Conservation (phyloP, 805 yeast species). For the Metschnikowia cerradonensis region DNA sequence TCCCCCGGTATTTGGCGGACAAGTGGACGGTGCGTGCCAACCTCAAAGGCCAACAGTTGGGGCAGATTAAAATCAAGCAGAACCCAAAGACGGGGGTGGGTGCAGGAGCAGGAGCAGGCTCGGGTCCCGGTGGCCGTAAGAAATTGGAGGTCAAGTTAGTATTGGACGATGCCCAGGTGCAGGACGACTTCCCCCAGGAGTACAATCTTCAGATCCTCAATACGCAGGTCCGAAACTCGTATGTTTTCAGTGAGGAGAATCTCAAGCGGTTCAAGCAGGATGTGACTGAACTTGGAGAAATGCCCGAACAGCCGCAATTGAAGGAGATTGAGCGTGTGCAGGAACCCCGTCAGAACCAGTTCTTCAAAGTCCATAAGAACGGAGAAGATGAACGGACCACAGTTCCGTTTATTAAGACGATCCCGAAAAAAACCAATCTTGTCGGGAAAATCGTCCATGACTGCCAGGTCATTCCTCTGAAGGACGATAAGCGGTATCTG, state of each 20-base stretch:
- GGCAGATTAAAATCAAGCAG: slow-evolving; percentile 73
- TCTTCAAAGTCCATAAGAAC: slow-evolving; percentile 31
- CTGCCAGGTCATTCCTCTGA: slow-evolving; percentile 80
- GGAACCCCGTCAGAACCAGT: slow-evolving; percentile 17
- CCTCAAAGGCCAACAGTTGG: slow-evolving; percentile 70
- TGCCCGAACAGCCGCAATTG: slow-evolving; percentile 51
- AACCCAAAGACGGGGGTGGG: slow-evolving; percentile 11
- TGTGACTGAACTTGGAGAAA: slow-evolving; percentile 46
- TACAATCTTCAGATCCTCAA: slow-evolving; percentile 78
- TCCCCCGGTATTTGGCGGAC: slow-evolving; percentile 83
- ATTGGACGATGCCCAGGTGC: slow-evolving; percentile 38
- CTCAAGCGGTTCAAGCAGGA: slow-evolving; percentile 29
- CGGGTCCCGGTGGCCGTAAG: slow-evolving; percentile 7
- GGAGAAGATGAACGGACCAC: slow-evolving; percentile 34
- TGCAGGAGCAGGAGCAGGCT: too few relatives aligned
- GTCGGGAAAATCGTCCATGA: slow-evolving; percentile 90
- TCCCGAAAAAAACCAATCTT: slow-evolving; percentile 82
- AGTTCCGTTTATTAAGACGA: slow-evolving; percentile 81
- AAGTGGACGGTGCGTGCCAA: slow-evolving; percentile 64
- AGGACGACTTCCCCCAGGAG: slow-evolving; percentile 62
- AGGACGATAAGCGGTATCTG: slow-evolving; percentile 64
- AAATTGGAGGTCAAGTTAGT: slow-evolving; percentile 53
- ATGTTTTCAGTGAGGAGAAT: slow-evolving; percentile 83
- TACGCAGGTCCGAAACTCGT: slow-evolving; percentile 79
- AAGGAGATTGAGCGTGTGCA: slow-evolving; percentile 26